Evolutionary conservation across 352 stramenopile genomes (phyloP).

Genomic region (Pythium rishiriense): DNA sequence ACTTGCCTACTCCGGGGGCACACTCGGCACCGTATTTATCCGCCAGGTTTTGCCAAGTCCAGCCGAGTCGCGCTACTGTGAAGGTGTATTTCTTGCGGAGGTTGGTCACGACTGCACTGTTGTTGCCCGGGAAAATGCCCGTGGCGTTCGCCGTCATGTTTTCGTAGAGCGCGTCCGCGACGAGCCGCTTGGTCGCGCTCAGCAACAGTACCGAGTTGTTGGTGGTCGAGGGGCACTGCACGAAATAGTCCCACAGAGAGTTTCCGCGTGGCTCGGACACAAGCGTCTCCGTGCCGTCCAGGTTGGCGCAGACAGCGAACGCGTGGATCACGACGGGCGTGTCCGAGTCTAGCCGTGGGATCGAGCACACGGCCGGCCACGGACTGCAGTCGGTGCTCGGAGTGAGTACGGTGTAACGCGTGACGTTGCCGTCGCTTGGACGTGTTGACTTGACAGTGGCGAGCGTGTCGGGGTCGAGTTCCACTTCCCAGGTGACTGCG

Average conservation of each 20-base stretch:
- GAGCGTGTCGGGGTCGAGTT: not conserved
- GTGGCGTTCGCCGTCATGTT: not conserved
- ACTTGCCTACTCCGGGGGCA: not conserved
- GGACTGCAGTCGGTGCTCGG: not conserved
- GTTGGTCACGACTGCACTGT: not conserved
- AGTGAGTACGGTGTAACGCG: not conserved
- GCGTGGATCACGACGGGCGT: constrained; percentile 3
- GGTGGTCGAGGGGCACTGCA: not conserved
- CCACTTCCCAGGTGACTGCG: constrained; percentile 5
- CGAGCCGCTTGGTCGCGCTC: constrained; percentile 1
- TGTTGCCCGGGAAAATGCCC: not conserved
- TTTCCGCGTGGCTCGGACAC: not conserved
- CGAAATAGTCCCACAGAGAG: not conserved
- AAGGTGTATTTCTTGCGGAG: constrained; percentile 6
- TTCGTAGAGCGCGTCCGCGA: not conserved
- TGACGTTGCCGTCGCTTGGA: not conserved
- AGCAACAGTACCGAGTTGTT: constrained; percentile 5
- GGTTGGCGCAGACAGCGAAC: constrained; percentile 3
- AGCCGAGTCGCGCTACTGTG: not conserved
- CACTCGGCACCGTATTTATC: constrained; percentile 3
- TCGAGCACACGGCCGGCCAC: not conserved
- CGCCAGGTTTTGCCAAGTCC: not conserved
- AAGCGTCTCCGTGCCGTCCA: not conserved
- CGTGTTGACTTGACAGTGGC: not conserved
- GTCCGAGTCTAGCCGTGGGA: not conserved